Evolutionary conservation across 306 rosid genomes (phyloP).

Genomic region (Parietaria judaica): DNA sequence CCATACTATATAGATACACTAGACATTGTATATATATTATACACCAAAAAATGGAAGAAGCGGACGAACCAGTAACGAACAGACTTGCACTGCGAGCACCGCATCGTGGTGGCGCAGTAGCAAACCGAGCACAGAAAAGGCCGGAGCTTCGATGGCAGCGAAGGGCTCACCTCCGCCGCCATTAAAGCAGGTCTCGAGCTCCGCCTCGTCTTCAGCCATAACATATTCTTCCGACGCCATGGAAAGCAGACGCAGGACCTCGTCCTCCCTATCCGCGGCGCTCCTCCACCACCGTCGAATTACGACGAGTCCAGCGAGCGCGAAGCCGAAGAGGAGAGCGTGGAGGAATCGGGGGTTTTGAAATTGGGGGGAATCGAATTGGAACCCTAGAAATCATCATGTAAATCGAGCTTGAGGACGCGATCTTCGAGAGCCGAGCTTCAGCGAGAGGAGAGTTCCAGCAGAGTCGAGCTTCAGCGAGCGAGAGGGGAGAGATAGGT

Average conservation of each 20-base stretch:
- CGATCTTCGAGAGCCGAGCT: too few relatives aligned
- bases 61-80: constrained; percentile 74
- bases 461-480: too few relatives aligned
- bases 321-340: constrained; percentile 37
- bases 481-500: too few relatives aligned
- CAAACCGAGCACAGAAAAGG: constrained; percentile 59
- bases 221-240: constrained; percentile 69
- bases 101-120: constrained; percentile 58
- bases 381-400: too few relatives aligned
- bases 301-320: constrained; percentile 38
- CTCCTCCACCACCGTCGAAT: constrained; percentile 55
- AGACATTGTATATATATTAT: too few relatives aligned
- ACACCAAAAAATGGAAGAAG: too few relatives aligned
- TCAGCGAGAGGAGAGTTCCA: too few relatives aligned
- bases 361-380: too few relatives aligned
- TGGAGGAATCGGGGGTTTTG: too few relatives aligned
- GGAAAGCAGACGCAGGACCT: constrained; percentile 64
- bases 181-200: constrained; percentile 42
- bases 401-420: too few relatives aligned
- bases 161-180: constrained; percentile 10
- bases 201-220: constrained; percentile 41
- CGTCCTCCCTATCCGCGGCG: constrained; percentile 55
- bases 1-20: too few relatives aligned
- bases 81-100: constrained; percentile 74
- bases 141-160: not conserved